Percentiles rank a stretch among this genome's conserved stretches.
phyloP scores from a whole-genome alignment of 2,329 filamentous ascomycete species.

The Pseudocercospora eumusae region DNA sequence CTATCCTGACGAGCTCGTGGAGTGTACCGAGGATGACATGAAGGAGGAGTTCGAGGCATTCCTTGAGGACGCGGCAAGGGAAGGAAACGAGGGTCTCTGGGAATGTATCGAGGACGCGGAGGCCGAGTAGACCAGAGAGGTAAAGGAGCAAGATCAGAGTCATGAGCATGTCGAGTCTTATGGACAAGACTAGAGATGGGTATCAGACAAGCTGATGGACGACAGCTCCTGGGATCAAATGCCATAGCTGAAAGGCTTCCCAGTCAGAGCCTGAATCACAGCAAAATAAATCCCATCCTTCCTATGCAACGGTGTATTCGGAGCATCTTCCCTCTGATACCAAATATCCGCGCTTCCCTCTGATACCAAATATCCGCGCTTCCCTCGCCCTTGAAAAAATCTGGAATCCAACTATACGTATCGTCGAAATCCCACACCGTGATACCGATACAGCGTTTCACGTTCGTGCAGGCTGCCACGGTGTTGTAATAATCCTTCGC shows the following conservation, averaged over 20 bases:
- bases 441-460: conserved; percentile 43
- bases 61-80: background rate
- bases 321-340: conserved; percentile 3
- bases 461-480: conserved; percentile 41
- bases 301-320: conserved; percentile 51
- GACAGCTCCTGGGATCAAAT: too few relatives aligned
- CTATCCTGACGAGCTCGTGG: background rate
- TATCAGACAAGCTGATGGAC: too few relatives aligned
- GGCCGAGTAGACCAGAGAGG: background rate
- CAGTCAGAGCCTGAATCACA: conserved; percentile 16
- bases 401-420: conserved; percentile 46
- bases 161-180: too few relatives aligned
- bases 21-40: background rate
- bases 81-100: background rate
- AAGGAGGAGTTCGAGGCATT: background rate
- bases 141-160: background rate
- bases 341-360: conserved; percentile 46
- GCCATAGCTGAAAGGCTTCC: background rate
- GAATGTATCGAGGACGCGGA: background rate
- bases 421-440: conserved; percentile 56
- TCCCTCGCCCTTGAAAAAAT: conserved; percentile 42
- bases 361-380: conserved; percentile 43
- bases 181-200: too few relatives aligned
- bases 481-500: conserved; percentile 48
- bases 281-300: conserved; percentile 43